Evolutionary conservation across 1,139 yeast genomes (phyloP), one percentile per base, ranked within the genome.

Genomic region (Yamadazyma membranifaciens): DNA sequence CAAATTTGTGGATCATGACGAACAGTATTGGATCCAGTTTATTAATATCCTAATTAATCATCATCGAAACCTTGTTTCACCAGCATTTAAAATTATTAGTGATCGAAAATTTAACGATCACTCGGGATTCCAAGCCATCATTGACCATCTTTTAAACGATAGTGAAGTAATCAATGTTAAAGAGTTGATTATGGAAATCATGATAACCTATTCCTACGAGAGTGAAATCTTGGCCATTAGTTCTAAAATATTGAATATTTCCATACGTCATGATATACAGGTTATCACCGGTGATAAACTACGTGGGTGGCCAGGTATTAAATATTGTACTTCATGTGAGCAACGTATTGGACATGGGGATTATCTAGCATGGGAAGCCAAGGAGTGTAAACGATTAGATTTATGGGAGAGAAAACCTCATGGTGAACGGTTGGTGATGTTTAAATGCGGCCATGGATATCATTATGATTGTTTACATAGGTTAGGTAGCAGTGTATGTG

Each of bases 271-370:
- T 30, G 73, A 70, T 39, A 58, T 82, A 56, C 55, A 65, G 15
- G 46, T 56, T 2, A 57, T 81, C 2, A 64, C 69, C 9, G 49
- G 54, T 1, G 67, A 69, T 35, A 67, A 74, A 16, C 48, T 69
- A 1, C 57, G 60, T 39, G 95, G 95, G 0, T 82, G 91, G 87
- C 63, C 78, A 1, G 73, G 60, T 24, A 62, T 69, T 14, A 70
- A 75, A 38, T 73, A 67, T 36, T 87, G 96, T 59, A 82, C 84
- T 39, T 78, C 83, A 0, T 87, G 96, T 57, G 87, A 85, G 2
- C 78, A 77, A 47, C 62, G 63, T 26, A 62, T 81, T 2, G 63
- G 69, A 30, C 66, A 70, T 2, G 62, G 60, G 9, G 60, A 71
- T 35, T 74, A 55, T 33, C 44, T 52, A 16, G 74, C 74, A 3